Percentiles rank a stretch among this genome's conserved stretches.
phyloP scores from a whole-genome alignment of 345 rosid genomes.

The Eucalyptus lansdowneana region DNA sequence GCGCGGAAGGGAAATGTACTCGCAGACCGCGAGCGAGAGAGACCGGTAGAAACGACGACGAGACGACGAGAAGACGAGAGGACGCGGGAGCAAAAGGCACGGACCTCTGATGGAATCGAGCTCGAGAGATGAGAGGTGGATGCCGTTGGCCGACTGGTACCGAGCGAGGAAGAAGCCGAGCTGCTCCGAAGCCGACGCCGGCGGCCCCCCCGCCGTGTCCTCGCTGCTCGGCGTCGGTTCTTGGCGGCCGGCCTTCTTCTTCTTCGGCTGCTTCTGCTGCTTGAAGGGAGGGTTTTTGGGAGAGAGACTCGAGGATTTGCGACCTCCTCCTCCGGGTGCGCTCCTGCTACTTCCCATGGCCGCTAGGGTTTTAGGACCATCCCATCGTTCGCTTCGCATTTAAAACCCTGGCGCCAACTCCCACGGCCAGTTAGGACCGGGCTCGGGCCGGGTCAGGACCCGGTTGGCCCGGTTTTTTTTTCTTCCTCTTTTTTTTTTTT shows the following conservation, averaged over 20 bases:
- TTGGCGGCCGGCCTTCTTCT: background rate
- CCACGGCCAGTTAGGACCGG: background rate
- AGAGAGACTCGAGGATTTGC: background rate
- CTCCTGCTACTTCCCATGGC: background rate
- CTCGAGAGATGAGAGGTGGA: background rate
- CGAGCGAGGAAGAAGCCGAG: background rate
- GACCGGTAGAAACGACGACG: background rate
- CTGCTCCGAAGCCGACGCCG: background rate
- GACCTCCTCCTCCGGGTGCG: background rate
- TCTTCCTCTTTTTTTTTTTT: rapidly evolving
- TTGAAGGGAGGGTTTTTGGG: background rate
- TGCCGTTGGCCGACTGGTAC: background rate
- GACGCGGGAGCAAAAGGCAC: background rate
- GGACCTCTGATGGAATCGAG: background rate
- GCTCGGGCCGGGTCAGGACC: background rate
- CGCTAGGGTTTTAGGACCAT: background rate
- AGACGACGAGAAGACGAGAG: background rate
- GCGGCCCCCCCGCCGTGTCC: background rate
- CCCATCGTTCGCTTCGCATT: background rate
- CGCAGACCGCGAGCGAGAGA: background rate
- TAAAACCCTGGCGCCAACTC: background rate
- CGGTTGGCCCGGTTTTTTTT: background rate
- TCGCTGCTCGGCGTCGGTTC: background rate
- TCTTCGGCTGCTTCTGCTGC: background rate
- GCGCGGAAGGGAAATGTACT: background rate